A percentile compares a stretch with the other conserved stretches of the same genome.
Conservation (phyloP, 345 rosid species). For the Firmiana major region DNA sequence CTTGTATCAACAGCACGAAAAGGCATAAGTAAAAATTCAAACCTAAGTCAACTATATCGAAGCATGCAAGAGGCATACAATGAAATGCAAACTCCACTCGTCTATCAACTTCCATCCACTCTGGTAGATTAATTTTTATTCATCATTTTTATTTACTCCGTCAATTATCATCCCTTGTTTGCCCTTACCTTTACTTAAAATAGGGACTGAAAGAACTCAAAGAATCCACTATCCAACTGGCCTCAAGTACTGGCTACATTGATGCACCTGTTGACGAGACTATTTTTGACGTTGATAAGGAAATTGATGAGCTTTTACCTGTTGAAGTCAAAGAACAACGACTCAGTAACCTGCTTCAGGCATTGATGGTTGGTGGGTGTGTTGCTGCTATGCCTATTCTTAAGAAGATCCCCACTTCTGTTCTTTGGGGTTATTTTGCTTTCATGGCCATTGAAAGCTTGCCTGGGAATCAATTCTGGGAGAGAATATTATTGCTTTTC, state of each 20-base stretch:
- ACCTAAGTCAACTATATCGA: constrained; percentile 51
- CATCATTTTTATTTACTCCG: constrained; percentile 1
- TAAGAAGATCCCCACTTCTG: constrained; percentile 92
- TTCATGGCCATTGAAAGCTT: constrained; percentile 97
- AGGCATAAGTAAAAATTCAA: constrained; percentile 50
- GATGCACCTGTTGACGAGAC: constrained; percentile 83
- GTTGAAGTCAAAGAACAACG: constrained; percentile 95
- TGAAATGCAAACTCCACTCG: constrained; percentile 68
- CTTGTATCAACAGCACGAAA: constrained; percentile 59
- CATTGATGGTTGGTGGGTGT: constrained; percentile 82
- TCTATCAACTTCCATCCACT: constrained; percentile 48
- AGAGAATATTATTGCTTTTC: constrained; percentile 86
- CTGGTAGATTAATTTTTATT: constrained; percentile 33
- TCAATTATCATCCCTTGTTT: constrained; percentile 4
- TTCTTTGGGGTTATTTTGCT: constrained; percentile 98
- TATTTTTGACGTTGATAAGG: constrained; percentile 80
- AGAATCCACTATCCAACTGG: constrained; percentile 76
- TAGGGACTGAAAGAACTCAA: constrained; percentile 87
- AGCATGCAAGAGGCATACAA: constrained; percentile 64
- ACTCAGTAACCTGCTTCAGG: constrained; percentile 86
- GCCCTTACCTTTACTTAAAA: constrained; percentile 20
- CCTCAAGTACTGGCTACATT: constrained; percentile 70
- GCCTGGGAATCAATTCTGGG: constrained; percentile 98
- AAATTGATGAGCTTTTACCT: constrained; percentile 79
- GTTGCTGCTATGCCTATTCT: constrained; percentile 93